phyloP scores from a whole-genome alignment of 2,329 filamentous ascomycete genomes.

The Nothomitra cinnamomea region DNA sequence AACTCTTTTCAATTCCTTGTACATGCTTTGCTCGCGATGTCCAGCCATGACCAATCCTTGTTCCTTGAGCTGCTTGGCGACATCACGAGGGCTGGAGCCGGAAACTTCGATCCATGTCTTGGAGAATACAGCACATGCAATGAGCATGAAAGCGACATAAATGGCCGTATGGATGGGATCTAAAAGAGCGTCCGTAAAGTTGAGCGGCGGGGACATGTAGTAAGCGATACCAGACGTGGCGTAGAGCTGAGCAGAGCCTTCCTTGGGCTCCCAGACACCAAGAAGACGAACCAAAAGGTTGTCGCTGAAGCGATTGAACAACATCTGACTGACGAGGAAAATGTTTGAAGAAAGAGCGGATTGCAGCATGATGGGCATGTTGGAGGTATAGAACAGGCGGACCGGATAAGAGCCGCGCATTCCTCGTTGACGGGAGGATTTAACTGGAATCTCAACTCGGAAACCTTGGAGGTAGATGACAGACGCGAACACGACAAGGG shows the following conservation, averaged over 20 bases:
- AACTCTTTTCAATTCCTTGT: conserved; percentile 98
- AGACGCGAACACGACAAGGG: conserved; percentile 80
- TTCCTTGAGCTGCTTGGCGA: conserved; percentile 99
- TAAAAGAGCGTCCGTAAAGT: conserved; percentile 90
- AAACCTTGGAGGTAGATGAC: conserved; percentile 99
- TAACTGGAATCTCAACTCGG: conserved; percentile 99
- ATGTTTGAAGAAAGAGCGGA: conserved; percentile 97
- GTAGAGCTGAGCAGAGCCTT: conserved; percentile 88
- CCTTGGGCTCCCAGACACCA: conserved; percentile 95
- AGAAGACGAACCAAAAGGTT: conserved; percentile 96
- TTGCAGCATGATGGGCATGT: conserved; percentile 99
- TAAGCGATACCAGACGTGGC: conserved; percentile 89
- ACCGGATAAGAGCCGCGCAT: conserved; percentile 96
- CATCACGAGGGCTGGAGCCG: conserved; percentile 89
- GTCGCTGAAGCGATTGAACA: conserved; percentile 97
- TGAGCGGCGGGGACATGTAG: conserved; percentile 98
- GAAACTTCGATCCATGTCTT: conserved; percentile 99
- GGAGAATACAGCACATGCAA: conserved; percentile 94
- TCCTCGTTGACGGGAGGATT: conserved; percentile 96
- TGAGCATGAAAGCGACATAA: conserved; percentile 96
- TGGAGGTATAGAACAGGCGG: conserved; percentile 98
- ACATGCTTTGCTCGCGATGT: conserved; percentile 99
- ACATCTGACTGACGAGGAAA: conserved; percentile 98
- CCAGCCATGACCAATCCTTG: conserved; percentile 99
- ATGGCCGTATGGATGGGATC: conserved; percentile 93